Conservation (phyloP, 495 filamentous ascomycete species). For the Achaetomiella virescens region DNA sequence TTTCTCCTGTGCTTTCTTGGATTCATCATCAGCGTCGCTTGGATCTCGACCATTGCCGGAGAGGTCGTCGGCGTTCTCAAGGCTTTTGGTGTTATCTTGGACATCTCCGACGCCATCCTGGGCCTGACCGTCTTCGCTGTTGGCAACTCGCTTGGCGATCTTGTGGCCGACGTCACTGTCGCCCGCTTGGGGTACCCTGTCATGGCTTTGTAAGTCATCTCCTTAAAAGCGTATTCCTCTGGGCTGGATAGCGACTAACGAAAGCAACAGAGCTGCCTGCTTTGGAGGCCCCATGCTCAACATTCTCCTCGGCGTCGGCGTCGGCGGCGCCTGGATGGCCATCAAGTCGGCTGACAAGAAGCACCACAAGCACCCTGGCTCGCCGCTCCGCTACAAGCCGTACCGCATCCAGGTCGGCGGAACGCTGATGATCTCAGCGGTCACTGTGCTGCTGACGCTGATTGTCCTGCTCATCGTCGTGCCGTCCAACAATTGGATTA, state of each 20-base stretch:
- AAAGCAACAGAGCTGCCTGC: constrained; percentile 58
- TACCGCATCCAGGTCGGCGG: constrained; percentile 80
- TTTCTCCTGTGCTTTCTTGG: constrained; percentile 77
- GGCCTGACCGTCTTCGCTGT: constrained; percentile 96
- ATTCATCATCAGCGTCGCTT: constrained; percentile 86
- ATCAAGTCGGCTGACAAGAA: constrained; percentile 50
- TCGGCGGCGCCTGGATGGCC: constrained; percentile 82
- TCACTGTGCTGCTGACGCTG: constrained; percentile 75
- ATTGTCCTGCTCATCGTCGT: constrained; percentile 72
- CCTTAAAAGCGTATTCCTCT: background rate
- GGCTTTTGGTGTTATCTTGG: constrained; percentile 83
- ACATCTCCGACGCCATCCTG: constrained; percentile 92
- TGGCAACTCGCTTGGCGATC: constrained; percentile 88
- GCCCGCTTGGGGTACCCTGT: constrained; percentile 90
- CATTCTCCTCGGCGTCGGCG: constrained; percentile 87
- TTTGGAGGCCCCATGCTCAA: constrained; percentile 98
- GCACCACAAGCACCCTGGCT: constrained; percentile 53
- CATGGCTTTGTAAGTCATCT: constrained; percentile 69
- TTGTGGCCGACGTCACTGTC: constrained; percentile 92
- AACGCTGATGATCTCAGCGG: constrained; percentile 74
- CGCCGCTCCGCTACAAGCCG: constrained; percentile 46
- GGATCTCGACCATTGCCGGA: constrained; percentile 93
- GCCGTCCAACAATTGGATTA: constrained; percentile 81
- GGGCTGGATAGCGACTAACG: background rate
- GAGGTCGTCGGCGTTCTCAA: constrained; percentile 96